phyloP scores from a whole-genome alignment of 371 early-diverging fungal genomes.

The Mortierella sp. region DNA sequence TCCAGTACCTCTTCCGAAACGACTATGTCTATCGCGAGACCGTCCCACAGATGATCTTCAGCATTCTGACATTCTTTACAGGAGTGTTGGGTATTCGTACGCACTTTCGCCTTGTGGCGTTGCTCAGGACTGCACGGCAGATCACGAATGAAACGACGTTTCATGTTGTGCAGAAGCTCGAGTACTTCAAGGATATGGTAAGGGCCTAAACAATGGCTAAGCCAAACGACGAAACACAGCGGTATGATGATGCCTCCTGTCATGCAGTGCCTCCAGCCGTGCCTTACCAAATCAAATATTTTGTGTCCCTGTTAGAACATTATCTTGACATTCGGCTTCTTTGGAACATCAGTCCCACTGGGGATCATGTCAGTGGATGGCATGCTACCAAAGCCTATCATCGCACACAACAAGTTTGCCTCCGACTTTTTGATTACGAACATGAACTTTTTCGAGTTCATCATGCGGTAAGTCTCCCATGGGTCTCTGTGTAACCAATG shows the following conservation, averaged over 20 bases:
- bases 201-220: no score
- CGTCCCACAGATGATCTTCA: conserved; percentile 32
- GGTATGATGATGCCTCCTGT: no score
- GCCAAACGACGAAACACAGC: no score
- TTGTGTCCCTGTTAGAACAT: conserved; percentile 15
- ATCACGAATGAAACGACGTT: conserved; percentile 23
- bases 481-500: no score
- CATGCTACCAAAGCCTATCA: conserved; percentile 13
- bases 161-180: conserved; percentile 23
- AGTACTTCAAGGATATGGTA: conserved; percentile 47
- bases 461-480: conserved; percentile 44
- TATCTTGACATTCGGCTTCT: conserved; percentile 29
- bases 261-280: no score
- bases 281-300: background rate
- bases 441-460: conserved; percentile 38
- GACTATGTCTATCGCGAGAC: conserved; percentile 25
- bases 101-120: conserved; percentile 15
- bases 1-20: conserved; percentile 33
- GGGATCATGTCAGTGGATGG: conserved; percentile 33
- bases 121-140: conserved; percentile 13
- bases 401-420: conserved; percentile 34
- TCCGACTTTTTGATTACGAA: conserved; percentile 39
- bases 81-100: conserved; percentile 28
- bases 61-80: conserved; percentile 20
- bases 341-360: conserved; percentile 16